Evolutionary conservation across 2,329 filamentous ascomycete genomes (phyloP).

Genomic region (Aspergillus melleus): DNA sequence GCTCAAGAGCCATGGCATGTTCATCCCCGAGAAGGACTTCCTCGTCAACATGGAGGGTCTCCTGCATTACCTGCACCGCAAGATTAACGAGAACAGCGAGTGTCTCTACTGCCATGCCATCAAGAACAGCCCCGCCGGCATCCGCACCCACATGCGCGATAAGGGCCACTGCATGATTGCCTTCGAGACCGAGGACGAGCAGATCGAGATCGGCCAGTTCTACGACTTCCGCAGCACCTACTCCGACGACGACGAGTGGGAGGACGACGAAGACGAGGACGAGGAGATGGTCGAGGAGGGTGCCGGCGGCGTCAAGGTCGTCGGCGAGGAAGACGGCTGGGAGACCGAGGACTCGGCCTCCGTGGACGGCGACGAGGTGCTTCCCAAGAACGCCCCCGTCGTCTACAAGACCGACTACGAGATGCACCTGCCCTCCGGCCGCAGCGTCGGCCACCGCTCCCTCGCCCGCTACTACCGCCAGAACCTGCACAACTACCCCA

Average conservation of each 20-base stretch:
- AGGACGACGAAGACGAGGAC: slow-evolving; percentile 66
- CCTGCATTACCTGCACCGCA: slow-evolving; percentile 73
- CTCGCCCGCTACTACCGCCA: slow-evolving; percentile 87
- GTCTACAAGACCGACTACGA: slow-evolving; percentile 93
- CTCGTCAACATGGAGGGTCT: slow-evolving; percentile 80
- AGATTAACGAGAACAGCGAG: slow-evolving; percentile 76
- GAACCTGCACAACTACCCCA: slow-evolving; percentile 83
- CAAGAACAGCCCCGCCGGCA: slow-evolving; percentile 73
- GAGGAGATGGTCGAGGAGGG: slow-evolving; percentile 45
- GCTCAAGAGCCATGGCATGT: slow-evolving; percentile 91
- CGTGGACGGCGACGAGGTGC: slow-evolving; percentile 77
- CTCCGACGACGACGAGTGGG: slow-evolving; percentile 70
- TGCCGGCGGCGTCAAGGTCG: slow-evolving; percentile 68
- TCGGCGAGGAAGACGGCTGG: slow-evolving; percentile 68
- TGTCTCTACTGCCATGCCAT: slow-evolving; percentile 87
- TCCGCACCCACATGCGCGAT: slow-evolving; percentile 97
- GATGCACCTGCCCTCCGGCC: slow-evolving; percentile 86
- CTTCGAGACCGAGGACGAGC: slow-evolving; percentile 82
- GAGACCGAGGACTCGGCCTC: slow-evolving; percentile 93
- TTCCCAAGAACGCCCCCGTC: slow-evolving; percentile 71
- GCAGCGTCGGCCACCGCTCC: slow-evolving; percentile 85
- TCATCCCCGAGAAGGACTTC: slow-evolving; percentile 86
- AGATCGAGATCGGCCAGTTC: slow-evolving; percentile 91
- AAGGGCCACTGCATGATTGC: slow-evolving; percentile 97
- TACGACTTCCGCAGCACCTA: slow-evolving; percentile 98